Evolutionary conservation across 1,284 basidiomycete species (phyloP).

Genomic region (Malassezia slooffiae): DNA sequence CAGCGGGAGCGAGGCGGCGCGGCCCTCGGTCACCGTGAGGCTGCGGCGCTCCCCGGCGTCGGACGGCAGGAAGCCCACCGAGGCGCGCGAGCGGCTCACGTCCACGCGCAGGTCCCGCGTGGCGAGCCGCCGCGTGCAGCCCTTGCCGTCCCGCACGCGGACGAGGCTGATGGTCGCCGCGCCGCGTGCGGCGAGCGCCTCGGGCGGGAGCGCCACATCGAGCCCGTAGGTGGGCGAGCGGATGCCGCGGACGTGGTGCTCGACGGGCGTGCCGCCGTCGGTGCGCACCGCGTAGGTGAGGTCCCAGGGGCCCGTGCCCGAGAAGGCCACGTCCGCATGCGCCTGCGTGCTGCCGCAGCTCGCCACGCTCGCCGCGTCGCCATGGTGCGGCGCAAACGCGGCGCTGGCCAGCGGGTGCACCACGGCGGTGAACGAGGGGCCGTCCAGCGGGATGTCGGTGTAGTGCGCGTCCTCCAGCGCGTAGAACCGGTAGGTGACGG

Average conservation of each 20-base stretch:
- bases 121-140: constrained; percentile 67
- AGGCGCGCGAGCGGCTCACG: constrained; percentile 77
- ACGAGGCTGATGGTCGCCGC: constrained; percentile 69
- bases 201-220: constrained; percentile 43
- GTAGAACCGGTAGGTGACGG: constrained; percentile 74
- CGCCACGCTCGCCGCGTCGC: constrained; percentile 25
- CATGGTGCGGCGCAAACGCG: constrained; percentile 21
- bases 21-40: constrained; percentile 64
- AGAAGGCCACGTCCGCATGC: constrained; percentile 29
- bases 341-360: constrained; percentile 40
- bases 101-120: constrained; percentile 74
- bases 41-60: constrained; percentile 49
- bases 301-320: constrained; percentile 40
- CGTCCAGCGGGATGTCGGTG: constrained; percentile 51
- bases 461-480: constrained; percentile 77
- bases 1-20: constrained; percentile 51
- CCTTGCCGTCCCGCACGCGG: constrained; percentile 75
- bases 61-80: constrained; percentile 61
- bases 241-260: constrained; percentile 33
- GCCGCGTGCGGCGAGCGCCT: constrained; percentile 61
- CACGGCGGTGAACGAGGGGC: constrained; percentile 35
- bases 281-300: constrained; percentile 34
- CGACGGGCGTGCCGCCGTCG: constrained; percentile 17
- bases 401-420: constrained; percentile 42
- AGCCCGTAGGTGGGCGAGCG: constrained; percentile 31